These are phyloP conservation scores for Annulohypoxylon moriforme DNA, from an alignment of 495 filamentous ascomycete species.

Conservation along the genomic window DNA sequence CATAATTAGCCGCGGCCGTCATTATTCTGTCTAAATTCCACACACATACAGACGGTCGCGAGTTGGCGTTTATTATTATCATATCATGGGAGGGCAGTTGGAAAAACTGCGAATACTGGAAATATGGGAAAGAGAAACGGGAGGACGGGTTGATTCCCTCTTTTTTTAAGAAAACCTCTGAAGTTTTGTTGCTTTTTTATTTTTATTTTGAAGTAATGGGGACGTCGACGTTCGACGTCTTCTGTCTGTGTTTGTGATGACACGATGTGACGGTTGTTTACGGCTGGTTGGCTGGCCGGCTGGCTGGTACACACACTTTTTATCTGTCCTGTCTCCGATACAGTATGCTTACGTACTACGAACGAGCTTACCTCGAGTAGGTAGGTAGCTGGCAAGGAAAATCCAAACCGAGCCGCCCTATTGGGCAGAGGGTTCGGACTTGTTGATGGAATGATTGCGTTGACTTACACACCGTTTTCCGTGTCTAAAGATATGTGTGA, in stretches of 20 bases:
- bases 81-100: neutral
- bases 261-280: neutral
- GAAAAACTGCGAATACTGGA: neutral
- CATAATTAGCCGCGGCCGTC: conserved; percentile 22
- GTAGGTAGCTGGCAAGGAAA: neutral
- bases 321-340: neutral
- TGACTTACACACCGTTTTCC: neutral
- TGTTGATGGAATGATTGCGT: neutral
- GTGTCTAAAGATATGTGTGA: neutral
- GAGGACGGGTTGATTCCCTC: conserved; percentile 21
- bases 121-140: conserved; percentile 1
- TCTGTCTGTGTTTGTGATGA: no score
- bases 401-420: neutral
- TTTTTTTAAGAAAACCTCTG: conserved; percentile 9
- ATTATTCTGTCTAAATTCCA: neutral
- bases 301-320: neutral
- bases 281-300: neutral
- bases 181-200: neutral
- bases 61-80: conserved; percentile 23
- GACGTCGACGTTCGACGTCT: neutral
- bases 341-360: neutral
- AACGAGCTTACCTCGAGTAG: neutral
- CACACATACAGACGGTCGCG: conserved; percentile 18
- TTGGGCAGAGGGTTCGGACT: neutral
- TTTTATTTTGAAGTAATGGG: neutral